A percentile compares a stretch with the other conserved stretches of the same genome.
phyloP scores from a whole-genome alignment of 345 rosid species.

The Eucalyptus virginea region DNA sequence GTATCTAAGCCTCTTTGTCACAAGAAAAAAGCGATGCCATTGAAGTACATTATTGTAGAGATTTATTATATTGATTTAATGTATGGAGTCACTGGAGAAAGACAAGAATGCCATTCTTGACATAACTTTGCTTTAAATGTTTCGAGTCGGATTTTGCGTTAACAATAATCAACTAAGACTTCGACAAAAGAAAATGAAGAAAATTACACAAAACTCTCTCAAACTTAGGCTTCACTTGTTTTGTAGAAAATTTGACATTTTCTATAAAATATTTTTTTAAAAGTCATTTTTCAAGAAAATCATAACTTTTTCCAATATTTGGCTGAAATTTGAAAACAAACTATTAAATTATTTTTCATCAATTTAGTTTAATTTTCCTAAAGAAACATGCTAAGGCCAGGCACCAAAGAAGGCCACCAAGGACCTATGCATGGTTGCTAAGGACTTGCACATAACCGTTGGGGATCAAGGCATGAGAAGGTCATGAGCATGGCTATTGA shows the following conservation, averaged over 20 bases:
- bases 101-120: neutral
- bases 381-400: neutral
- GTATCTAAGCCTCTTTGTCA: neutral
- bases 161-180: neutral
- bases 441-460: neutral
- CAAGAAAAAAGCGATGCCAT: neutral
- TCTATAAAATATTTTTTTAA: rapidly evolving
- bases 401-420: rapidly evolving
- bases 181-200: neutral
- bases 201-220: neutral
- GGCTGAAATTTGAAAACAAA: neutral
- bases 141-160: neutral
- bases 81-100: neutral
- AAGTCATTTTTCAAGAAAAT: neutral
- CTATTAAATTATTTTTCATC: neutral
- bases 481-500: neutral
- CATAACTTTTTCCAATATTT: neutral
- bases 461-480: neutral
- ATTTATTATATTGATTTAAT: neutral
- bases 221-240: neutral
- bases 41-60: neutral
- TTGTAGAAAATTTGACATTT: neutral
- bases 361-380: neutral
- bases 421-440: neutral
- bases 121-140: neutral